phyloP scores from a whole-genome alignment of 352 stramenopile species.

The Pythium plurisporium region DNA sequence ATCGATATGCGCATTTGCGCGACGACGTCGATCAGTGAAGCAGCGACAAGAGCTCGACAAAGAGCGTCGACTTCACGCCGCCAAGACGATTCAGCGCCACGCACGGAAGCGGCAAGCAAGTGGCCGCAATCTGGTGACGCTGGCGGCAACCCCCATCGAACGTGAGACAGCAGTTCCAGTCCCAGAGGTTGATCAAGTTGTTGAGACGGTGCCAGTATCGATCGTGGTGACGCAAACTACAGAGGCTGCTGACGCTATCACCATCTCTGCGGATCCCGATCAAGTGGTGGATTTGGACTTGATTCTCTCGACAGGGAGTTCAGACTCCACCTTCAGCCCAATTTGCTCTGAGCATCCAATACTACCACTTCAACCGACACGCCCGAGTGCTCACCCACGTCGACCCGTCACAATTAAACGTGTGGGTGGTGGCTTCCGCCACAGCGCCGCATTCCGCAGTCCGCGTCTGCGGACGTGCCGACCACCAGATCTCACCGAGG shows the following conservation, averaged over 20 bases:
- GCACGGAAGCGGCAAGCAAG: conserved; percentile 20
- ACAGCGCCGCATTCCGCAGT: conserved; percentile 19
- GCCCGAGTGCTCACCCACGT: not conserved
- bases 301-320: too few relatives aligned
- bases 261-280: too few relatives aligned
- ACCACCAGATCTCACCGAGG: not conserved
- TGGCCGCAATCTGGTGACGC: not conserved
- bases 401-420: conserved; percentile 18
- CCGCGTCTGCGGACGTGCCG: not conserved
- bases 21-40: conserved; percentile 17
- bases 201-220: too few relatives aligned
- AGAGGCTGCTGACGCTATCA: too few relatives aligned
- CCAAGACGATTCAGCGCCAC: conserved; percentile 43
- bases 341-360: too few relatives aligned
- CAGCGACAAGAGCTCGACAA: conserved; percentile 20
- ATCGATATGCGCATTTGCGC: conserved; percentile 19
- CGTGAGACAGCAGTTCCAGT: too few relatives aligned
- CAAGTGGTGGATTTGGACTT: too few relatives aligned
- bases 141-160: too few relatives aligned
- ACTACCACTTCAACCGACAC: not conserved
- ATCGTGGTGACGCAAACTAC: too few relatives aligned
- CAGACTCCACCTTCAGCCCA: too few relatives aligned
- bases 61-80: conserved; percentile 34
- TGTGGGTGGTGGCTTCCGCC: conserved; percentile 56
- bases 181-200: not conserved